Evolutionary conservation across 148 eudicot genomes (phyloP), one percentile per base, ranked within the genome.

Genomic region (Chenopodium quinoa): DNA sequence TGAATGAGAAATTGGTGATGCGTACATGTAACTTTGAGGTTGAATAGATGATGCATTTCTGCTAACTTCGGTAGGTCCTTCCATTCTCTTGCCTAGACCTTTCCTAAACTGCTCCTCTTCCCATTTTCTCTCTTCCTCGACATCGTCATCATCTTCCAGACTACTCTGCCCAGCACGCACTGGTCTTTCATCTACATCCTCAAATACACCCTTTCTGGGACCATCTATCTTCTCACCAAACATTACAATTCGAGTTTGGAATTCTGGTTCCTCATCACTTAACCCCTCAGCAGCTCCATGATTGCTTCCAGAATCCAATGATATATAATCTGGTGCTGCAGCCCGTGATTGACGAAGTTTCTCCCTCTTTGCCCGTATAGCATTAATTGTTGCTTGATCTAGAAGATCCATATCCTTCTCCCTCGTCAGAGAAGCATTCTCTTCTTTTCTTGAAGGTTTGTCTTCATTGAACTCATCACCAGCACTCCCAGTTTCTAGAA

Each of bases 191-290:
- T 84, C 93, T 76, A 86, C 85, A 62, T 90, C 93, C 85, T 93
- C 98, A 86, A 93, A 93, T 9, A 93, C 93, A 9, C 98, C 99
- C 76, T 87, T 91, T 74, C 83, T 91, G 46, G 83, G 79, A 67
- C 83, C 80, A 67, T 87, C 90, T 37, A 78, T 74, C 74, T 88
- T 89, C 46, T 91, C 95, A 62, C 93, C 93, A 52, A 91, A 67
- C 83, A 93, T 84, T 14, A 95, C 95, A 76, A 96, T 93, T 79
- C 98, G 85, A 34, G 93, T 85, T 23, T 83, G 92, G 85, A 90
- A 92, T 87, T 96, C 99, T 0, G 99, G 98, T 81, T 96, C 99
- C 84, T 96, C 99, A 72, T 96, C 99, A 76, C 98, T 96, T 86
- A 96, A 81, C 31, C 99, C 99, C 81, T 96, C 99, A 2, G 92